Percentiles rank a stretch among this genome's conserved stretches.
These are phyloP conservation scores for Aspergillus proliferans DNA, from an alignment of 2,329 filamentous ascomycete genomes.

Conservation along the genomic window DNA sequence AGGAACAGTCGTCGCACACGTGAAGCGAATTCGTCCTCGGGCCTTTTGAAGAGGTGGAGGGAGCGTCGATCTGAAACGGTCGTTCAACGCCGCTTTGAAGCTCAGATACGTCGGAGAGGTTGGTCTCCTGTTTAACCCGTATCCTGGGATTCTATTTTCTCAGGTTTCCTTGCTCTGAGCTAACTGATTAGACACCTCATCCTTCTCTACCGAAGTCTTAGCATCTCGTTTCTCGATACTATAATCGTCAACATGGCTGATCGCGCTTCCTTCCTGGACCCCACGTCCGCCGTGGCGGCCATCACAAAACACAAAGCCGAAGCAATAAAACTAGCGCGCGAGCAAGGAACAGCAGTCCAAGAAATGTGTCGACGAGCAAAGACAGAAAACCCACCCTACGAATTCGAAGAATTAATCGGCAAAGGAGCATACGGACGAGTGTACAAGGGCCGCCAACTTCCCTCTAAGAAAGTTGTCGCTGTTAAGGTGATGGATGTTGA, in stretches of 20 bases:
- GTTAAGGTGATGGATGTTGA: constrained; percentile 49
- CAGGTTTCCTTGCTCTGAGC: neutral
- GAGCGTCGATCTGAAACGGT: neutral
- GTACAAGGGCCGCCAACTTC: constrained; percentile 42
- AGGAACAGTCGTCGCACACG: neutral
- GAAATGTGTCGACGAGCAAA: constrained; percentile 44
- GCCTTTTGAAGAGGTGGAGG: neutral
- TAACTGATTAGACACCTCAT: neutral
- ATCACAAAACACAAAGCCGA: constrained; percentile 46
- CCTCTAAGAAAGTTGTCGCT: constrained; percentile 40
- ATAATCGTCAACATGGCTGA: constrained; percentile 13
- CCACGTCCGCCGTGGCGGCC: constrained; percentile 38
- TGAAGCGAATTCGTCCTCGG: neutral
- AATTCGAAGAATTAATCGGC: constrained; percentile 47
- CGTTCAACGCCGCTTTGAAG: neutral
- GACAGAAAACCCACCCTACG: constrained; percentile 40
- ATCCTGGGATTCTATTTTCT: neutral
- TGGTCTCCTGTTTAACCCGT: neutral
- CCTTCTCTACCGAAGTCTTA: neutral
- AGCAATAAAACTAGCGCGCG: constrained; percentile 41
- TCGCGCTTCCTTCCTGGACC: constrained; percentile 34
- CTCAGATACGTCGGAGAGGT: neutral
- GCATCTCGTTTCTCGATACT: neutral
- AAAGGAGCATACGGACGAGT: constrained; percentile 48
- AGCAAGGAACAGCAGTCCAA: constrained; percentile 40